These are phyloP conservation scores for Setaria viridis DNA, from an alignment of 202 grass and related monocot species.

Conservation along the genomic window DNA sequence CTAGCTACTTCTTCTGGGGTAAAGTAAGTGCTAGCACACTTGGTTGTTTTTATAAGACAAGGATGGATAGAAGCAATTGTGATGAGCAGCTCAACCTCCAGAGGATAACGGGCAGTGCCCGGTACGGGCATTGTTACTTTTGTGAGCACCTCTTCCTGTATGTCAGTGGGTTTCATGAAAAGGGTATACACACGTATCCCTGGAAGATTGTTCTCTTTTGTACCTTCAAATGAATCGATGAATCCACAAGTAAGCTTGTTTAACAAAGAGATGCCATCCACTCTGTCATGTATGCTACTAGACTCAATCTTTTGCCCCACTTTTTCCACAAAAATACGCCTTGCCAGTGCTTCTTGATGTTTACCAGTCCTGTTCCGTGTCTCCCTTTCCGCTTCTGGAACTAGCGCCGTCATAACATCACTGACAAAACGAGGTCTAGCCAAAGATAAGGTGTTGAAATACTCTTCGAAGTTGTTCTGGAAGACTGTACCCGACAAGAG, in stretches of 20 bases:
- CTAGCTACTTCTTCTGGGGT: constrained; percentile 53
- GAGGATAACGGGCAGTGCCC: constrained; percentile 43
- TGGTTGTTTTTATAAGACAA: constrained; percentile 69
- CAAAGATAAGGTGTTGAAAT: constrained; percentile 92
- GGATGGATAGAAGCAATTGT: constrained; percentile 84
- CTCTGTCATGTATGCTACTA: constrained; percentile 46
- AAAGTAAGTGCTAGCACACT: constrained; percentile 58
- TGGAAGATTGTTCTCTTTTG: constrained; percentile 66
- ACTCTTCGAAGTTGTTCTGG: constrained; percentile 97
- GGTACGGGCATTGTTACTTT: constrained; percentile 51
- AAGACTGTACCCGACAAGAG: constrained; percentile 93
- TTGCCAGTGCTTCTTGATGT: constrained; percentile 63
- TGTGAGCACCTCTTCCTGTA: constrained; percentile 67
- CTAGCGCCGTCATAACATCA: constrained; percentile 67
- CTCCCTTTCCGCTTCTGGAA: constrained; percentile 38
- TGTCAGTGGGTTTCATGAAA: constrained; percentile 64
- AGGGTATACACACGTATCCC: constrained; percentile 78
- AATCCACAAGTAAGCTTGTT: constrained; percentile 72
- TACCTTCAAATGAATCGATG: constrained; percentile 75
- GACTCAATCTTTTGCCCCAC: constrained; percentile 83
- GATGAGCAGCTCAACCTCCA: constrained; percentile 79
- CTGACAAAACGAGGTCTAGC: constrained; percentile 79
- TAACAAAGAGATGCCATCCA: constrained; percentile 67
- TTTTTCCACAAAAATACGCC: constrained; percentile 79
- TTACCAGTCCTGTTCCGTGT: constrained; percentile 40